phyloP scores from a whole-genome alignment of 2,329 filamentous ascomycete species.

The Colletotrichum shisoi region DNA sequence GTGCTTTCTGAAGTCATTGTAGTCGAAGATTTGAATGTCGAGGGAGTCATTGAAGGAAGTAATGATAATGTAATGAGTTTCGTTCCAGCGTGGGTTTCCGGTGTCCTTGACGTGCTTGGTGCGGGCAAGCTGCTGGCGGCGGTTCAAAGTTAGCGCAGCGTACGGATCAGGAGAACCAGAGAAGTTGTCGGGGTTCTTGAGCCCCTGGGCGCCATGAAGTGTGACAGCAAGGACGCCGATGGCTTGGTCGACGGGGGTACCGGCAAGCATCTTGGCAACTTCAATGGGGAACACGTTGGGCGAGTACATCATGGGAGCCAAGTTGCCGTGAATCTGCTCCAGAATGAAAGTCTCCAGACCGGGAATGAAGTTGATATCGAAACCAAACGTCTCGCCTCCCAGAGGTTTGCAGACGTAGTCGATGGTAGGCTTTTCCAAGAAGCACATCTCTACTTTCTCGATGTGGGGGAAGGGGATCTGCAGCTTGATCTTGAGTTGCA shows the following conservation, averaged over 20 bases:
- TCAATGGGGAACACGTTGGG: constrained; percentile 99
- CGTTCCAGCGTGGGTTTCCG: constrained; percentile 89
- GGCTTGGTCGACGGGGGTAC: constrained; percentile 91
- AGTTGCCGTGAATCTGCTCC: constrained; percentile 92
- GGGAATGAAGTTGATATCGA: constrained; percentile 99
- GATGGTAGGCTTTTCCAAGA: constrained; percentile 85
- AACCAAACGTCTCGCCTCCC: constrained; percentile 92
- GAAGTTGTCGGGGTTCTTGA: constrained; percentile 96
- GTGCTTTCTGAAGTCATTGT: constrained; percentile 95
- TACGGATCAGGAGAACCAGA: constrained; percentile 92
- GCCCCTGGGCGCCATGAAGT: constrained; percentile 85
- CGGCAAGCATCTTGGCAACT: constrained; percentile 96
- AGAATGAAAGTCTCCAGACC: constrained; percentile 92
- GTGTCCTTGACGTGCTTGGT: constrained; percentile 90
- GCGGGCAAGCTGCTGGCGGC: constrained; percentile 78
- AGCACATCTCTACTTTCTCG: constrained; percentile 93
- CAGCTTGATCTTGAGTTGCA: constrained; percentile 97
- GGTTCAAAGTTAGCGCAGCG: constrained; percentile 82
- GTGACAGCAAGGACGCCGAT: constrained; percentile 93
- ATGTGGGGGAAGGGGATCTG: constrained; percentile 96
- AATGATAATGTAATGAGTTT: constrained; percentile 94
- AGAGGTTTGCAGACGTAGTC: constrained; percentile 99
- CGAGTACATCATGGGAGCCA: constrained; percentile 97
- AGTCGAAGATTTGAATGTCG: constrained; percentile 86
- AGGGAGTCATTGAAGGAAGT: constrained; percentile 89